Evolutionary conservation across 73 alveolate genomes (phyloP).

Genomic region (Durusdinium trenchii): DNA sequence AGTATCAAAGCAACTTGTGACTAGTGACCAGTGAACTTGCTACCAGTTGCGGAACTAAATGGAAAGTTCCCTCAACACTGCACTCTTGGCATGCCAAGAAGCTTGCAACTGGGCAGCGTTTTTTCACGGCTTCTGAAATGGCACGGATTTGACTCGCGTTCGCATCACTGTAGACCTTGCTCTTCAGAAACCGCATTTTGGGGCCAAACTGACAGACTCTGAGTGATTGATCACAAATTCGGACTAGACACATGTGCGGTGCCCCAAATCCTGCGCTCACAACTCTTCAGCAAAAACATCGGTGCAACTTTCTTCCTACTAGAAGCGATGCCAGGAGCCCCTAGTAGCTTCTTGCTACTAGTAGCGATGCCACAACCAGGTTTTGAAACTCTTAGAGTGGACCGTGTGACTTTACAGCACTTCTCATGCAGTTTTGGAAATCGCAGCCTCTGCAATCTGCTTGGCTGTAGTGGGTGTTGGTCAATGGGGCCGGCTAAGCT

Average conservation of each 20-base stretch:
- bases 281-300: not conserved
- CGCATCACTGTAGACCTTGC: conserved; percentile 58
- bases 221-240: no score
- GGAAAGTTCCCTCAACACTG: no score
- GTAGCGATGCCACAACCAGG: not conserved
- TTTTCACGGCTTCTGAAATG: conserved; percentile 38
- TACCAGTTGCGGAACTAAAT: no score
- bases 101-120: conserved; percentile 76
- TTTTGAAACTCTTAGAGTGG: not conserved
- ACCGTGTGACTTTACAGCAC: not conserved
- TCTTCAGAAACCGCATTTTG: no score
- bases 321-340: not conserved
- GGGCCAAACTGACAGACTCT: no score
- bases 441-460: conserved; percentile 39
- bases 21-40: no score
- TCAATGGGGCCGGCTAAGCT: conserved; percentile 64
- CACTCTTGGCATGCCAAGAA: no score
- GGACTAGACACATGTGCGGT: conserved; percentile 21
- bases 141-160: conserved; percentile 28
- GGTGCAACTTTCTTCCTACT: no score
- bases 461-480: not conserved
- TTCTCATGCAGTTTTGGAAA: not conserved
- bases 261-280: conserved; percentile 37
- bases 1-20: no score
- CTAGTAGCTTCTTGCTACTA: not conserved